Conservation (phyloP, 1,284 basidiomycete species). For the Ustilago shanxiensis region DNA sequence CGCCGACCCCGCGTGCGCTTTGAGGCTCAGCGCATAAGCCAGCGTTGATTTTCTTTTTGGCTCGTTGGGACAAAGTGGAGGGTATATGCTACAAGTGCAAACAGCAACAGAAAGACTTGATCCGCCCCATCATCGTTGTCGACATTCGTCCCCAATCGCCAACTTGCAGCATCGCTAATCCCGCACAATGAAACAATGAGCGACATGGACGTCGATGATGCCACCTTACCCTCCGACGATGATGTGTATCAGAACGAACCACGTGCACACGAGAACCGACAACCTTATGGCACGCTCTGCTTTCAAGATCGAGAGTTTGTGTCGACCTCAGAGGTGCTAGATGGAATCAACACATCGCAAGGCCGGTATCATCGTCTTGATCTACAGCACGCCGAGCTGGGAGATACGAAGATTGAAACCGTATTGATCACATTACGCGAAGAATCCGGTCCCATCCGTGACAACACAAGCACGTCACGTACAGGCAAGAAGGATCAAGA, state of each 20-base stretch:
- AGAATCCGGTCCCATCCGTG: background rate
- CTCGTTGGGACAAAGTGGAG: no score
- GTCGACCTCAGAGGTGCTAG: background rate
- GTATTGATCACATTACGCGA: conserved; percentile 15
- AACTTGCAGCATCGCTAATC: background rate
- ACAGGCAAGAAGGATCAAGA: background rate
- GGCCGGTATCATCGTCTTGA: conserved; percentile 24
- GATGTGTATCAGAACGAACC: background rate
- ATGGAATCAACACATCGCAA: background rate
- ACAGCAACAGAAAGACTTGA: background rate
- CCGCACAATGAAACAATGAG: conserved; percentile 16
- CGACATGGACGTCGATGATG: conserved; percentile 18
- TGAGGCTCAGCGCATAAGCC: background rate
- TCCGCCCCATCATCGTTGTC: background rate
- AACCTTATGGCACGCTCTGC: conserved; percentile 25
- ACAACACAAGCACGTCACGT: background rate
- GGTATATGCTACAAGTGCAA: no score
- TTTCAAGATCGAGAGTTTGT: conserved; percentile 14
- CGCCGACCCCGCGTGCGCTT: background rate
- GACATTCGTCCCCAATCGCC: no score
- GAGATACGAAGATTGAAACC: conserved; percentile 8
- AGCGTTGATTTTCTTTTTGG: no score
- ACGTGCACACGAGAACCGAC: background rate
- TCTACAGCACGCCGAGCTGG: conserved; percentile 20
- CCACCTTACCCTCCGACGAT: conserved; percentile 23